phyloP scores from a whole-genome alignment of 495 filamentous ascomycete species.

The Podospora appendiculata region DNA sequence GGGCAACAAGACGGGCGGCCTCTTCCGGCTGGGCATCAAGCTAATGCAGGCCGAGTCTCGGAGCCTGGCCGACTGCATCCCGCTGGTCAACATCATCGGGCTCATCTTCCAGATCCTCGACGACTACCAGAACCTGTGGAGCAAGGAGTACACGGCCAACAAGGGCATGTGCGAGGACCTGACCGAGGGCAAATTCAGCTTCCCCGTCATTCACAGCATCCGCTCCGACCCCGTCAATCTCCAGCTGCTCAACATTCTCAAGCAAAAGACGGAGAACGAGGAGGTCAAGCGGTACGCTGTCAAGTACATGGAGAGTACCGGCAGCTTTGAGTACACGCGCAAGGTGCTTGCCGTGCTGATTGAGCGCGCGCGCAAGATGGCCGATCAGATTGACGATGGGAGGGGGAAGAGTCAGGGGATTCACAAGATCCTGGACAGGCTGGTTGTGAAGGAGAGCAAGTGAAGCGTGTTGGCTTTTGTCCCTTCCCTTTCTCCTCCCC shows the following conservation, averaged over 20 bases:
- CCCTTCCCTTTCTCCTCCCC: too few species aligned
- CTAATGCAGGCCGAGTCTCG: conserved; percentile 89
- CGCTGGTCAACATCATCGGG: conserved; percentile 83
- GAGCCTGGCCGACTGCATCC: conserved; percentile 61
- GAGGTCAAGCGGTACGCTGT: conserved; percentile 90
- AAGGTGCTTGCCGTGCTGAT: conserved; percentile 60
- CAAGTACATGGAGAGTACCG: conserved; percentile 81
- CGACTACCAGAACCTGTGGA: conserved; percentile 86
- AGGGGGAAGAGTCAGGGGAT: conserved; percentile 35
- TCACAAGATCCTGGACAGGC: conserved; percentile 43
- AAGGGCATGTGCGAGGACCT: conserved; percentile 96
- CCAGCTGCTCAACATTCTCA: conserved; percentile 83
- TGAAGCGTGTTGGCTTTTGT: too few species aligned
- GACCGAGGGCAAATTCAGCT: conserved; percentile 97
- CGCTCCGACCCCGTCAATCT: conserved; percentile 70
- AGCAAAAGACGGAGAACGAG: conserved; percentile 77
- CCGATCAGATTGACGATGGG: conserved; percentile 58
- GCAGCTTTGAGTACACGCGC: conserved; percentile 80
- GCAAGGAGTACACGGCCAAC: conserved; percentile 66
- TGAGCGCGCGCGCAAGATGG: conserved; percentile 55
- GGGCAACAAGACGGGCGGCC: conserved; percentile 91
- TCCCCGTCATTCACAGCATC: conserved; percentile 93
- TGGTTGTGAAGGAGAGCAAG: conserved; percentile 9
- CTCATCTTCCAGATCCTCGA: conserved; percentile 95
- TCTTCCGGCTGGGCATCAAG: conserved; percentile 90